phyloP scores from a whole-genome alignment of 2,329 filamentous ascomycete species.

The Trichoderma arundinaceum region DNA sequence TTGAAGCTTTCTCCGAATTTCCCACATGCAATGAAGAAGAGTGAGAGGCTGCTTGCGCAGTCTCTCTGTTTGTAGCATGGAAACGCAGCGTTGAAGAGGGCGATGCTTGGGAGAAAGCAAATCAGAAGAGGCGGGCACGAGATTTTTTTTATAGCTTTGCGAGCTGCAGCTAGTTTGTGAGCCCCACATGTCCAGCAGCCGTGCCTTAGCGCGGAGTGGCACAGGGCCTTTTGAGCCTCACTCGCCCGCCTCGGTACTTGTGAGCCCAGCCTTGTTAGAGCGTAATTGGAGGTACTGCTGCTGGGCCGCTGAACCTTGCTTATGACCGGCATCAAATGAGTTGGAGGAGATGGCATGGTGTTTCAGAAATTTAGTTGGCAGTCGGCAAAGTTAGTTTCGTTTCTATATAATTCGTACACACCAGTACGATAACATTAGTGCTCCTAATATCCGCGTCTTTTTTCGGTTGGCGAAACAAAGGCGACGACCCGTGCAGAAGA shows the following conservation, averaged over 20 bases:
- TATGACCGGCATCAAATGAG: too few relatives aligned
- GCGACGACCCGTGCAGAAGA: neutral
- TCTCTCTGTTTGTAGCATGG: constrained; percentile 83
- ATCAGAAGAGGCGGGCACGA: constrained; percentile 38
- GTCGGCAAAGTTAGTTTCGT: too few relatives aligned
- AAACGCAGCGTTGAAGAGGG: constrained; percentile 93
- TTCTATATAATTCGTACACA: too few relatives aligned
- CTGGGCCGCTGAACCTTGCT: too few relatives aligned
- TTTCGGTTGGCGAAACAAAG: neutral
- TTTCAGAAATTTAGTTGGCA: too few relatives aligned
- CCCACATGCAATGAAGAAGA: constrained; percentile 73
- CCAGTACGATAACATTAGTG: too few relatives aligned
- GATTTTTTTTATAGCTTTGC: constrained; percentile 22
- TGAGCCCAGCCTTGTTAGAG: too few relatives aligned
- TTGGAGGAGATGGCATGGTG: too few relatives aligned
- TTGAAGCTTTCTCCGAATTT: constrained; percentile 98
- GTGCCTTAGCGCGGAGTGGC: constrained; percentile 2
- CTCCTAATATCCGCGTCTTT: neutral
- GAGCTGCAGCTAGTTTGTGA: constrained; percentile 9
- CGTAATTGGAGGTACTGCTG: too few relatives aligned
- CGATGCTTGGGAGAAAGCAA: constrained; percentile 61
- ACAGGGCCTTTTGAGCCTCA: too few relatives aligned
- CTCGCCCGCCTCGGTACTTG: too few relatives aligned
- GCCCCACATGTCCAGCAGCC: constrained; percentile 19
- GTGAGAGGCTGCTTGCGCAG: constrained; percentile 34